A percentile compares a stretch with the other conserved stretches of the same genome.
phyloP scores from a whole-genome alignment of 1,284 basidiomycete genomes.

The Cryptococcus depauperatus region DNA sequence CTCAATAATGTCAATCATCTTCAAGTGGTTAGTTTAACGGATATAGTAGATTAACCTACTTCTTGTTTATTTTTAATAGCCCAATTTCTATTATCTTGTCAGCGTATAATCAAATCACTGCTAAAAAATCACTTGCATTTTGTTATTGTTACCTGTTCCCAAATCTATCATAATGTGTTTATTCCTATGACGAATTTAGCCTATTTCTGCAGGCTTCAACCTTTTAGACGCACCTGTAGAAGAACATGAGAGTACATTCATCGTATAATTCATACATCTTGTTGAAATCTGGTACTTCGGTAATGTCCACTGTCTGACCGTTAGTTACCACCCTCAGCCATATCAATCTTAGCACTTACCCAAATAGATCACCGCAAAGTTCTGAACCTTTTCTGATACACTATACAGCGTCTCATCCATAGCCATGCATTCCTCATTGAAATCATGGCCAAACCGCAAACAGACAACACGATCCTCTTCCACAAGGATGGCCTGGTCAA shows the following conservation, averaged over 20 bases:
- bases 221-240: constrained; percentile 65
- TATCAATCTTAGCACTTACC: constrained; percentile 17
- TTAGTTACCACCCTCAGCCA: constrained; percentile 4
- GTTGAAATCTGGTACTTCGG: constrained; percentile 96
- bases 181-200: constrained; percentile 54
- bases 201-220: not conserved
- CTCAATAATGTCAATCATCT: constrained; percentile 97
- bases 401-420: constrained; percentile 97
- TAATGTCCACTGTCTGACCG: constrained; percentile 67
- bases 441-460: constrained; percentile 91
- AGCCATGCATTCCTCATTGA: constrained; percentile 92
- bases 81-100: constrained; percentile 64
- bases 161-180: constrained; percentile 99
- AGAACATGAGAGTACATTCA: constrained; percentile 94
- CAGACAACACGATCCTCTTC: constrained; percentile 95
- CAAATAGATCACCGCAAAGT: constrained; percentile 94
- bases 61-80: constrained; percentile 96
- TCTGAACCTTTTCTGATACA: constrained; percentile 92
- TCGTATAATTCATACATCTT: constrained; percentile 76
- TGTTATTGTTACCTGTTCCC: constrained; percentile 99
- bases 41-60: constrained; percentile 47
- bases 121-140: constrained; percentile 60
- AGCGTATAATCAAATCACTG: not conserved
- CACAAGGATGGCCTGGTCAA: constrained; percentile 90
- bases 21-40: not conserved